Evolutionary conservation across 1,284 basidiomycete species (phyloP), one percentile per base, ranked within the genome.

Genomic region (Naganishia cerealis): DNA sequence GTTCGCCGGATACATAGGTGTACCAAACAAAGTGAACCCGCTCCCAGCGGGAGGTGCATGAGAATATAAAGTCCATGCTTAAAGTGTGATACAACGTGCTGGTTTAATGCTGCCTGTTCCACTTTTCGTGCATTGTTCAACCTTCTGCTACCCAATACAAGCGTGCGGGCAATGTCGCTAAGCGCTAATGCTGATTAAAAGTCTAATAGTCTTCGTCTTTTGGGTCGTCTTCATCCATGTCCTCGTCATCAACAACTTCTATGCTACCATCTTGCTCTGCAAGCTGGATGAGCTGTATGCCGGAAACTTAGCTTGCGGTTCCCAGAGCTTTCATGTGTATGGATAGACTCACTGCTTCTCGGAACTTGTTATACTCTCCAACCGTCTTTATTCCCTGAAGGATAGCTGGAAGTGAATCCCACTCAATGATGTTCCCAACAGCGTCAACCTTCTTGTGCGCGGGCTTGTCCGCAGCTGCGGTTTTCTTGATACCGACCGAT

Each of bases 21-120:
- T 99, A 39, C 84, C 87, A 71, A 94, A 96, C 79, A 88, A 86
- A 75, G 86, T 95, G 70, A 91, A 93, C 67, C 80, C 83, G 0
- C 71, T 76, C 7, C 79, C 78, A 2, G n/a, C 65, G 10, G 71
- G 67, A 33, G 36, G 33, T n/a, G 33, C 36, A 50, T 50, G 46
- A 50, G 21, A 24, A 50, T 50, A 24, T 13, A 24, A 10, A 24
- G 7, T 21, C 46, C 40, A 63, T 33, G 50, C 38, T 29, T 33
- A 24, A 50, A 24, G 36, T 24, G 38, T 53, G 50, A 24, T 63
- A 63, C 50, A 63, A 63, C 61, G 36, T 54, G 18, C 12, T 63
- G 53, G 36, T 57, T n/a, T n/a, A 29, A 33, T 26, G 18, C 13
- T 26, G 16, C 57, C 21, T 59, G 42, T 13, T 18, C 33, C 13